Conservation (phyloP, 306 rosid species). For the Trichosanthes truncata region DNA sequence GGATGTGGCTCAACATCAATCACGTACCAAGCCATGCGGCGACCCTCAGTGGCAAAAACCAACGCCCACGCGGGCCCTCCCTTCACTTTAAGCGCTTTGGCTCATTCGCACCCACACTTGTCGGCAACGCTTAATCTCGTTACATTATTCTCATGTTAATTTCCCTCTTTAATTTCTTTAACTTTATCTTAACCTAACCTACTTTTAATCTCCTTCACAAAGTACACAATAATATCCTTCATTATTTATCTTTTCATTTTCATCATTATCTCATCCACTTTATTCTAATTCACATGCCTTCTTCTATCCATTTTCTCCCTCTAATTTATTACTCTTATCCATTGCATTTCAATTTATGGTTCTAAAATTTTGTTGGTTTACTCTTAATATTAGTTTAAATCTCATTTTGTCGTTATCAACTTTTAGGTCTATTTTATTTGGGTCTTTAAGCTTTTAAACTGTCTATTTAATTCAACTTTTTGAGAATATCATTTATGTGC, state of each 20-base stretch:
- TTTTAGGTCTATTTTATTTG: too few relatives aligned
- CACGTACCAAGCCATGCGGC: constrained; percentile 29
- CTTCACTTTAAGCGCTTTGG: neutral
- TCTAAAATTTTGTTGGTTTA: too few relatives aligned
- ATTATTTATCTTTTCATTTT: neutral
- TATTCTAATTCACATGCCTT: neutral
- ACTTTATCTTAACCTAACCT: neutral
- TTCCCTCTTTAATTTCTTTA: neutral
- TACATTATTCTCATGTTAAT: neutral
- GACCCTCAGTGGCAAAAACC: constrained; percentile 30
- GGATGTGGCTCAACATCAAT: constrained; percentile 21
- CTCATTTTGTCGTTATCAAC: too few relatives aligned
- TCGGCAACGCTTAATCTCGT: neutral
- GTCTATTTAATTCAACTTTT: too few relatives aligned
- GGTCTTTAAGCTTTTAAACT: too few relatives aligned
- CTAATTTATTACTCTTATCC: neutral
- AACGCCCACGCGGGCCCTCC: constrained; percentile 6
- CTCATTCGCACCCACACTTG: neutral
- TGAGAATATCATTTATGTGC: too few relatives aligned
- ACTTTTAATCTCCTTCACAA: constrained; percentile 1
- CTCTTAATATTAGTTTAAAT: too few relatives aligned
- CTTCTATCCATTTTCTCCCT: neutral
- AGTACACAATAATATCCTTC: neutral
- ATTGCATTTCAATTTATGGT: neutral
- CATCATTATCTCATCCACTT: neutral